Conservation (phyloP, 108 stramenopile species). For the Nitzschia inconspicua region DNA sequence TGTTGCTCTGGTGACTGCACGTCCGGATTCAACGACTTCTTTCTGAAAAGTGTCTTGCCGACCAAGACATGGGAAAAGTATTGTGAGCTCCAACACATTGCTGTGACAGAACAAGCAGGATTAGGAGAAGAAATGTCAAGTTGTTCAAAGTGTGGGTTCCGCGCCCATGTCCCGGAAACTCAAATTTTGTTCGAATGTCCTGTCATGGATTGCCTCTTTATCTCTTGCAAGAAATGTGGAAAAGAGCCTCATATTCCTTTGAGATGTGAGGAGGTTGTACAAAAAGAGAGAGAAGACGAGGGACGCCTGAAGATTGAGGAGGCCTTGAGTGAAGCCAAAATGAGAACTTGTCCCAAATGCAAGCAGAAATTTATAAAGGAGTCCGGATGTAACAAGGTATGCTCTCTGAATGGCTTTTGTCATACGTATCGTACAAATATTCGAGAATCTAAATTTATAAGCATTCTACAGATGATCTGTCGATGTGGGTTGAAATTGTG, state of each 20-base stretch:
- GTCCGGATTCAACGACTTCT: constrained; percentile 56
- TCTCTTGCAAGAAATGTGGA: constrained; percentile 76
- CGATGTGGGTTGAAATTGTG: constrained; percentile 70
- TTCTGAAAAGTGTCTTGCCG: constrained; percentile 57
- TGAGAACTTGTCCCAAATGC: constrained; percentile 81
- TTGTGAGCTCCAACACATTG: constrained; percentile 59
- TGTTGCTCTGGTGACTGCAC: constrained; percentile 73
- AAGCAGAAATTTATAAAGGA: constrained; percentile 65
- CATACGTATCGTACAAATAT: no score
- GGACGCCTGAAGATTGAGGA: constrained; percentile 83
- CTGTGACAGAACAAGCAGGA: constrained; percentile 47
- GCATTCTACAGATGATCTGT: constrained; percentile 87
- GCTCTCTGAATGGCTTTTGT: no score
- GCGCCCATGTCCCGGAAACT: constrained; percentile 47
- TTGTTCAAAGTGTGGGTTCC: constrained; percentile 82
- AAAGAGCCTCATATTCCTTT: constrained; percentile 74
- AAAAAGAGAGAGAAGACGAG: constrained; percentile 44
- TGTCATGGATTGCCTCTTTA: constrained; percentile 55
- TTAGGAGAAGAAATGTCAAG: constrained; percentile 35
- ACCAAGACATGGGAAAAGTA: constrained; percentile 73
- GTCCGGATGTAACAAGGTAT: constrained; percentile 85
- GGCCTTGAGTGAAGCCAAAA: constrained; percentile 76
- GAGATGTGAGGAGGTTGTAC: constrained; percentile 75
- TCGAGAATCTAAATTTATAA: no score
- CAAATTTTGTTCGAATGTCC: constrained; percentile 62